phyloP scores from a whole-genome alignment of 2,329 filamentous ascomycete species.

The Gnomoniopsis smithogilvyi region DNA sequence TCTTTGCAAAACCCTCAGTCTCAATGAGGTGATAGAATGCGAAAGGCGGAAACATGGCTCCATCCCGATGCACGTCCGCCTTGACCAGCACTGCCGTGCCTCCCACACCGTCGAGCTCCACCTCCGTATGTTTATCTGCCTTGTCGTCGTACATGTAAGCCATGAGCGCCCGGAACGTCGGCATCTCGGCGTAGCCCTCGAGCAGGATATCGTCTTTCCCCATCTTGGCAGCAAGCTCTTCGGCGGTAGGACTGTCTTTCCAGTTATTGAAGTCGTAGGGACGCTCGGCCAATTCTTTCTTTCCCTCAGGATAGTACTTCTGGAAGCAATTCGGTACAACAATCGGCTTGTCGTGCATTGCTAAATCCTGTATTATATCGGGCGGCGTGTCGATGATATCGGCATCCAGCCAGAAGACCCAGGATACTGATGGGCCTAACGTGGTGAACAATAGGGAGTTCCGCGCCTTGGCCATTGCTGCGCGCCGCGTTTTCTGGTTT shows the following conservation, averaged over 20 bases:
- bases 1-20: conserved; percentile 96
- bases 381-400: conserved; percentile 88
- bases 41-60: conserved; percentile 97
- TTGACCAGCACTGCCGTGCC: conserved; percentile 92
- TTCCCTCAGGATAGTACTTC: conserved; percentile 68
- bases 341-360: conserved; percentile 81
- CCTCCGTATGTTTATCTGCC: conserved; percentile 57
- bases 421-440: conserved; percentile 83
- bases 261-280: conserved; percentile 98
- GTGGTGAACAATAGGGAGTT: conserved; percentile 96
- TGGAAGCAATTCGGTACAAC: conserved; percentile 97
- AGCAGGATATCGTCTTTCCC: conserved; percentile 87
- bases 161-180: conserved; percentile 91
- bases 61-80: conserved; percentile 93
- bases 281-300: conserved; percentile 68
- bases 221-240: conserved; percentile 74
- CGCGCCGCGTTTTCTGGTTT: conserved; percentile 81
- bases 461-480: conserved; percentile 88
- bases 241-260: conserved; percentile 82
- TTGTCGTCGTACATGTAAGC: conserved; percentile 67
- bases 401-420: conserved; percentile 94
- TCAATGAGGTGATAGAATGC: conserved; percentile 96
- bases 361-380: conserved; percentile 86
- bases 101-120: conserved; percentile 87
- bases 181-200: conserved; percentile 90